Evolutionary conservation across 495 filamentous ascomycete species (phyloP), one percentile per base, ranked within the genome.

Genomic region (Pseudevernia furfuracea): DNA sequence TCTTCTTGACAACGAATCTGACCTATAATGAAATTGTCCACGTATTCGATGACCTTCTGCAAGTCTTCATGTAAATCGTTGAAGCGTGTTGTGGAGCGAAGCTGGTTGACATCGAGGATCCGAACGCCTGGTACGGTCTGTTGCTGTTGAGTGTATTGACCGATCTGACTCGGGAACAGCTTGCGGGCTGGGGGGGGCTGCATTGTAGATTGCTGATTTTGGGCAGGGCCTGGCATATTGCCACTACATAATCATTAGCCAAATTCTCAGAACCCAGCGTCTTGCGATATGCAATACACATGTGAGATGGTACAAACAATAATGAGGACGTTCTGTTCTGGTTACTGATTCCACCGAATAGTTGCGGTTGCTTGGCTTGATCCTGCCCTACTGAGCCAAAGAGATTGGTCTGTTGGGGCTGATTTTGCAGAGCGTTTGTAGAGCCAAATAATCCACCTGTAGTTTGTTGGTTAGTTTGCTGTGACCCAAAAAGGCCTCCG

Each of bases 1-100:
- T 87, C 76, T 23, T 81, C 75, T 67, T 82, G 81, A 62, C 78
- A 74, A 28, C 73, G 66, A 60, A 91, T 90, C 70, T 91, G 88
- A 59, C 80, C 77, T 38, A 87, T 79, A 64, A 96, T 89, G 70
- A 82, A 81, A 25, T 81, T 79, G 72, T 98, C 93, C 65, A 96
- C 84, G 17, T 72, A 71, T 59, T 88, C 83, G 52, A 98, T 87
- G 55, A 88, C 73, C 57, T 82, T 82, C 67, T 96, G 89, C n/a
- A 97, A 77, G 43, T 88, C 83, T 68, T 92, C 88, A 52, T 89
- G 83, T 46, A 95, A 85, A 76, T 96, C 93, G 72, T 87, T 86
- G 77, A 91, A 96, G 62, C 94, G 88, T 11, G 94, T 96, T 0
- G 91, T 96, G 8, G 88, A 84, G 15, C 89, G 82, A 30, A 97